Evolutionary conservation across 2,329 filamentous ascomycete genomes (phyloP).

Genomic region (Colletotrichum noveboracense): DNA sequence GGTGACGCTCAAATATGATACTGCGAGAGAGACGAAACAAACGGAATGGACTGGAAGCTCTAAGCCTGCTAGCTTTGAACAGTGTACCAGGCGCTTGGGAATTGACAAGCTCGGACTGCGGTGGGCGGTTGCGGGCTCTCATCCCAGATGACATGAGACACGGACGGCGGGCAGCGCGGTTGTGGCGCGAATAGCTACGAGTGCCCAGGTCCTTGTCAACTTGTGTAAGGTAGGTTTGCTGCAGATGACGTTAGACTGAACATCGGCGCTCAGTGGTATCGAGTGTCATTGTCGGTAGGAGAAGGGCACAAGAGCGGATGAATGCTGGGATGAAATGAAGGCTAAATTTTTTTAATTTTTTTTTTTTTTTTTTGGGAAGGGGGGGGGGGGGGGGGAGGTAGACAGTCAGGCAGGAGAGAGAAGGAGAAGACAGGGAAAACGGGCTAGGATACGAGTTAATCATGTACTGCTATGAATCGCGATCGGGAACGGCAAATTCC

Average conservation of each 20-base stretch:
- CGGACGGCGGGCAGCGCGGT: not conserved
- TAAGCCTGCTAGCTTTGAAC: too few relatives aligned
- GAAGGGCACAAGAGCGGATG: not conserved
- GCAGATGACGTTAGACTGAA: not conserved
- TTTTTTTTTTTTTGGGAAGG: too few relatives aligned
- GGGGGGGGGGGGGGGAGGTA: not conserved
- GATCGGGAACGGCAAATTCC: not conserved
- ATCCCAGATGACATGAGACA: not conserved
- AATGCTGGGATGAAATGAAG: not conserved
- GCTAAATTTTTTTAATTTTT: too few relatives aligned
- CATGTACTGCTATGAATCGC: not conserved
- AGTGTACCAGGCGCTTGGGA: too few relatives aligned
- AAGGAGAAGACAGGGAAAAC: not conserved
- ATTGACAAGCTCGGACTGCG: not conserved
- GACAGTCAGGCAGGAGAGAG: not conserved
- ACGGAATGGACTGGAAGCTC: too few relatives aligned
- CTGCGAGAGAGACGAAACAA: too few relatives aligned
- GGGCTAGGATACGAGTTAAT: not conserved
- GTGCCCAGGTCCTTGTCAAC: not conserved
- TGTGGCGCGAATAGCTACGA: not conserved
- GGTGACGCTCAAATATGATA: too few relatives aligned
- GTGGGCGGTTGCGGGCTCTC: not conserved
- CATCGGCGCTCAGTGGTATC: constrained; percentile 4
- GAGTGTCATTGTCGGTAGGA: not conserved
- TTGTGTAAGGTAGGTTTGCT: not conserved